Evolutionary conservation across 1,139 yeast species (phyloP).

Genomic region (Saccharomycopsis phalli): DNA sequence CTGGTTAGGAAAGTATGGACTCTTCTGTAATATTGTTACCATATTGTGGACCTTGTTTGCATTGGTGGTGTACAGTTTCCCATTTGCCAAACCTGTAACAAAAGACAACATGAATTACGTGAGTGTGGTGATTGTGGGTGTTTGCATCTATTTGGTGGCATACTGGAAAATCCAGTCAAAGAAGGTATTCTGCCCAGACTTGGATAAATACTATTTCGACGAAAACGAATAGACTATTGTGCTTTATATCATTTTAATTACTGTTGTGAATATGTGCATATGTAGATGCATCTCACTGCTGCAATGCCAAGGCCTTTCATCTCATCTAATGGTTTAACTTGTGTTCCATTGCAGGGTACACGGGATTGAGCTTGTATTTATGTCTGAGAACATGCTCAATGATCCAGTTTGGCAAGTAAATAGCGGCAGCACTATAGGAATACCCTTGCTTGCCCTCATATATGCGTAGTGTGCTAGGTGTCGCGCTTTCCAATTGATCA

Average conservation of each 20-base stretch:
- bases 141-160: conserved; percentile 41
- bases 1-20: conserved; percentile 57
- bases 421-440: background rate
- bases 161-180: conserved; percentile 46
- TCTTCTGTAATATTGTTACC: conserved; percentile 45
- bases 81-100: conserved; percentile 55
- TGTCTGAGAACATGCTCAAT: background rate
- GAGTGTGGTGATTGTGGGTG: conserved; percentile 53
- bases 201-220: conserved; percentile 19
- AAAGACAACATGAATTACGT: conserved; percentile 63
- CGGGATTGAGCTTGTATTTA: background rate
- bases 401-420: conserved; percentile 1
- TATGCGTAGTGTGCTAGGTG: conserved; percentile 21
- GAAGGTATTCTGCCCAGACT: conserved; percentile 27
- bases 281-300: background rate
- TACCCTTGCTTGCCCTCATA: conserved; percentile 23
- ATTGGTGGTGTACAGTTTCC: conserved; percentile 58
- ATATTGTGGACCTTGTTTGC: conserved; percentile 54
- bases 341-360: conserved; percentile 1
- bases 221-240: conserved; percentile 10
- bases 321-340: background rate
- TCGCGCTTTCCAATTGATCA: conserved; percentile 22
- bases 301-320: background rate
- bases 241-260: background rate
- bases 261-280: background rate